These are phyloP conservation scores for Emergomyces orientalis DNA, from an alignment of 2,329 filamentous ascomycete genomes.

Conservation along the genomic window DNA sequence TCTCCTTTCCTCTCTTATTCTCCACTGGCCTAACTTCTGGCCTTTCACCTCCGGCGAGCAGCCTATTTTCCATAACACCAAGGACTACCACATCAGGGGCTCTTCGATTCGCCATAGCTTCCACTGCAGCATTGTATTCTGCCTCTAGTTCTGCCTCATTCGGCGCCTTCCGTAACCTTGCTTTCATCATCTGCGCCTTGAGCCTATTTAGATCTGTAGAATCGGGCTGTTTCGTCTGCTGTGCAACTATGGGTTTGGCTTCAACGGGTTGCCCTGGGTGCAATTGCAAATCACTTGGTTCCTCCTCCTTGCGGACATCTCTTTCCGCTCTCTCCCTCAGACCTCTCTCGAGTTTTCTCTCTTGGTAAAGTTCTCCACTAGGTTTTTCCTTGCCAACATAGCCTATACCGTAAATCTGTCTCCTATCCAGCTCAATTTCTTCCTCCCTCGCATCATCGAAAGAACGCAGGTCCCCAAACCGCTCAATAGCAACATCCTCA, in stretches of 20 bases:
- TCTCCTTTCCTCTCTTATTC: conserved; percentile 72
- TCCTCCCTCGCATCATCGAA: conserved; percentile 94
- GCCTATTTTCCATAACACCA: conserved; percentile 77
- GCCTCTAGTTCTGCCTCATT: conserved; percentile 68
- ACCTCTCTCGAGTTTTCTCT: conserved; percentile 57
- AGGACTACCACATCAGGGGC: conserved; percentile 67
- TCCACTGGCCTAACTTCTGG: conserved; percentile 69
- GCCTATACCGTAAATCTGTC: conserved; percentile 71
- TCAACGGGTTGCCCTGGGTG: conserved; percentile 46
- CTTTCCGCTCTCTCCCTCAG: conserved; percentile 30
- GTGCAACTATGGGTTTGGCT: conserved; percentile 45
- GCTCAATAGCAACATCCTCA: conserved; percentile 73
- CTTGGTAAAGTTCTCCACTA: conserved; percentile 73
- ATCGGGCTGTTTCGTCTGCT: conserved; percentile 50
- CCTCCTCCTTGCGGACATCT: conserved; percentile 24
- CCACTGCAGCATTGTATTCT: conserved; percentile 70
- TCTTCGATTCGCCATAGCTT: conserved; percentile 48
- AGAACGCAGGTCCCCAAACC: conserved; percentile 68
- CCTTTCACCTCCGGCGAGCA: conserved; percentile 67
- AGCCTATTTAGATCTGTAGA: conserved; percentile 77
- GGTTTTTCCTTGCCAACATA: conserved; percentile 82
- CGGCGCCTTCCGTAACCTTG: conserved; percentile 69
- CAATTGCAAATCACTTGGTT: conserved; percentile 24
- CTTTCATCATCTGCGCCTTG: conserved; percentile 92
- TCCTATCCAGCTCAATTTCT: conserved; percentile 76